phyloP scores from a whole-genome alignment of 2,329 filamentous ascomycete genomes.

The Claviceps humidiphila region DNA sequence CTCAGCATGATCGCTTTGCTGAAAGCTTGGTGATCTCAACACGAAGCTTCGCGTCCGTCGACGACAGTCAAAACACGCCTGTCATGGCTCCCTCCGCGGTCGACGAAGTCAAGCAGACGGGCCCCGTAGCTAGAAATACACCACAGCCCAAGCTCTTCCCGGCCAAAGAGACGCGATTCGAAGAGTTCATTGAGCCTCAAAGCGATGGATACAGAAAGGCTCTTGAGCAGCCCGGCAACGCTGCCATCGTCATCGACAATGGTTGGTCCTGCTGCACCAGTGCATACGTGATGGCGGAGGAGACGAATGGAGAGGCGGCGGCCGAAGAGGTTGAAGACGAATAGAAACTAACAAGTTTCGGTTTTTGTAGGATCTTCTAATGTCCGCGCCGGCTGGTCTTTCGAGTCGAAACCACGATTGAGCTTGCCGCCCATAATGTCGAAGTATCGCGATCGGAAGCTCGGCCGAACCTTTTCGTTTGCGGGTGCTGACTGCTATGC shows the following conservation, averaged over 20 bases:
- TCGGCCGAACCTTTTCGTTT: slow-evolving; percentile 84
- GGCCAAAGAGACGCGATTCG: slow-evolving; percentile 50
- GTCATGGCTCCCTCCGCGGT: slow-evolving; percentile 42
- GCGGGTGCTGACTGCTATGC: slow-evolving; percentile 87
- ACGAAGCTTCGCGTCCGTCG: slow-evolving; percentile 4
- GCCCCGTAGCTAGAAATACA: slow-evolving; percentile 28
- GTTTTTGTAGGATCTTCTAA: slow-evolving; percentile 58
- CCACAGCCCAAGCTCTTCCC: slow-evolving; percentile 44
- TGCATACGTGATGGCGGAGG: not conserved
- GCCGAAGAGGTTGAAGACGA: not conserved
- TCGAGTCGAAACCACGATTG: slow-evolving; percentile 70
- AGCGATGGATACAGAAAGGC: slow-evolving; percentile 61
- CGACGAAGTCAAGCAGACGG: slow-evolving; percentile 26
- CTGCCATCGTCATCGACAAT: slow-evolving; percentile 95
- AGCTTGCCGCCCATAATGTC: slow-evolving; percentile 81
- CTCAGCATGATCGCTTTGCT: slow-evolving; percentile 2
- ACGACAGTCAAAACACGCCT: slow-evolving; percentile 6
- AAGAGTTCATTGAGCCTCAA: slow-evolving; percentile 38
- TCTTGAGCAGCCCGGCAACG: slow-evolving; percentile 40
- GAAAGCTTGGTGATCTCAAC: not conserved
- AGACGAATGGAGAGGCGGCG: not conserved
- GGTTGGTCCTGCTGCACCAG: slow-evolving; percentile 38
- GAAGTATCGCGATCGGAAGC: slow-evolving; percentile 87
- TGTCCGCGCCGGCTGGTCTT: slow-evolving; percentile 91
- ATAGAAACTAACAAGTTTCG: not conserved